phyloP scores from a whole-genome alignment of 208 protist genomes.

The Crithidia mellificae region DNA sequence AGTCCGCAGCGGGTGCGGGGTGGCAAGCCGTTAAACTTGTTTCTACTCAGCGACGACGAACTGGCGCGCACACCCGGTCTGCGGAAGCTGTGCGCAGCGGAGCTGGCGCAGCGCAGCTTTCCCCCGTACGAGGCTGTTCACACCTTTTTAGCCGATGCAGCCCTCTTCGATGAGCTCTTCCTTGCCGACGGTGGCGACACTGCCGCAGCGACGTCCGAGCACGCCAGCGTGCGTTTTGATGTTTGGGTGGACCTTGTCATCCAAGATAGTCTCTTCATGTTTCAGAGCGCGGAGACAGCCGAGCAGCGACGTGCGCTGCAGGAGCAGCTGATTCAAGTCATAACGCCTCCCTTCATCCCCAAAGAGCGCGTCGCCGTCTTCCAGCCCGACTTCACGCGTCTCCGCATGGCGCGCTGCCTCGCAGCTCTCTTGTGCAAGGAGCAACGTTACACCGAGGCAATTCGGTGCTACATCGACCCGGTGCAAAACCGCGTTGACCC shows the following conservation, averaged over 20 bases:
- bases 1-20: neutral
- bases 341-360: slow-evolving; percentile 28
- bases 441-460: slow-evolving; percentile 54
- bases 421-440: slow-evolving; percentile 52
- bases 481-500: slow-evolving; percentile 46
- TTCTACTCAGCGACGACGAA: slow-evolving; percentile 11
- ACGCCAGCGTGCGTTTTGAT: slow-evolving; percentile 20
- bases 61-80: slow-evolving; percentile 4
- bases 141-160: slow-evolving; percentile 27
- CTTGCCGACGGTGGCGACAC: slow-evolving; percentile 6
- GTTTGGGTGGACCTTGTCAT: slow-evolving; percentile 41
- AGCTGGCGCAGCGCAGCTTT: slow-evolving; percentile 49
- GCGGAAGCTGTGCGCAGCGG: slow-evolving; percentile 22
- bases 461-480: slow-evolving; percentile 65
- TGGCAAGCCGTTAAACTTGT: slow-evolving; percentile 12
- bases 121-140: slow-evolving; percentile 52
- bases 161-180: slow-evolving; percentile 32
- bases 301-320: slow-evolving; percentile 39
- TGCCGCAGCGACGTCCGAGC: neutral
- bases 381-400: slow-evolving; percentile 46
- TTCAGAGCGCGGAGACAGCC: slow-evolving; percentile 44
- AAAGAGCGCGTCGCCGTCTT: slow-evolving; percentile 33
- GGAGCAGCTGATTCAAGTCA: slow-evolving; percentile 40
- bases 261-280: slow-evolving; percentile 57
- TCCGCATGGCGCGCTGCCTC: slow-evolving; percentile 62